Conservation (phyloP, 208 protist genomes). For the Ichthyophonus hoferi region DNA sequence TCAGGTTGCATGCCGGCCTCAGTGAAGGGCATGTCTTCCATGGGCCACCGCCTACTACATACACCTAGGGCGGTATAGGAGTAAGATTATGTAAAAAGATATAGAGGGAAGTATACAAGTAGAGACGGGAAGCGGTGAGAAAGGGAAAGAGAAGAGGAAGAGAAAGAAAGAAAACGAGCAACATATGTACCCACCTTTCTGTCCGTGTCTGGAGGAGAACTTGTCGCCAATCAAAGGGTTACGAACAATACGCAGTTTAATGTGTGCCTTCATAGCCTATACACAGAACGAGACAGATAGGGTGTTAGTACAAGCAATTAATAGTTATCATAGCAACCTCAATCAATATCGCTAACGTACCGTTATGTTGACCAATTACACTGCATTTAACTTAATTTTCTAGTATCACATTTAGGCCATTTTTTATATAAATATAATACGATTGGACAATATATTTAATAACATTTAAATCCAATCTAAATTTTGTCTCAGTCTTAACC, state of each 20-base stretch:
- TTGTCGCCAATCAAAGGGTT: conserved; percentile 97
- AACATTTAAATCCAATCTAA: too few relatives aligned
- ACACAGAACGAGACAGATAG: too few relatives aligned
- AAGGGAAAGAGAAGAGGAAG: background rate
- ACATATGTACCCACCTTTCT: conserved; percentile 98
- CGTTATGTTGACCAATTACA: too few relatives aligned
- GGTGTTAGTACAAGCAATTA: too few relatives aligned
- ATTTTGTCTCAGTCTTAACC: too few relatives aligned
- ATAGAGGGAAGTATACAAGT: background rate
- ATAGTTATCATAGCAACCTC: too few relatives aligned
- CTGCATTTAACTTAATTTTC: too few relatives aligned
- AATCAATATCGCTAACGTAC: too few relatives aligned
- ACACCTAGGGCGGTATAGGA: background rate
- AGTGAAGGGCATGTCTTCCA: conserved; percentile 86
- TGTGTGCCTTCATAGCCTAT: conserved; percentile 39
- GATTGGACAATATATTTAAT: too few relatives aligned
- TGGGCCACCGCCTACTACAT: conserved; percentile 20
- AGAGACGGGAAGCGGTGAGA: background rate
- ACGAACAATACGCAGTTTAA: conserved; percentile 84
- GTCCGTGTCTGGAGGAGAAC: conserved; percentile 97
- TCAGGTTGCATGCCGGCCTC: conserved; percentile 92
- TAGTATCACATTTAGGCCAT: too few relatives aligned
- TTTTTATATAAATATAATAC: too few relatives aligned
- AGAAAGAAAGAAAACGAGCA: conserved; percentile 21
- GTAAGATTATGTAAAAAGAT: background rate